Percentiles rank a stretch among this genome's conserved stretches.
These are phyloP conservation scores for Albatrellus sp. DNA, from an alignment of 1,284 basidiomycete genomes.

Conservation along the genomic window DNA sequence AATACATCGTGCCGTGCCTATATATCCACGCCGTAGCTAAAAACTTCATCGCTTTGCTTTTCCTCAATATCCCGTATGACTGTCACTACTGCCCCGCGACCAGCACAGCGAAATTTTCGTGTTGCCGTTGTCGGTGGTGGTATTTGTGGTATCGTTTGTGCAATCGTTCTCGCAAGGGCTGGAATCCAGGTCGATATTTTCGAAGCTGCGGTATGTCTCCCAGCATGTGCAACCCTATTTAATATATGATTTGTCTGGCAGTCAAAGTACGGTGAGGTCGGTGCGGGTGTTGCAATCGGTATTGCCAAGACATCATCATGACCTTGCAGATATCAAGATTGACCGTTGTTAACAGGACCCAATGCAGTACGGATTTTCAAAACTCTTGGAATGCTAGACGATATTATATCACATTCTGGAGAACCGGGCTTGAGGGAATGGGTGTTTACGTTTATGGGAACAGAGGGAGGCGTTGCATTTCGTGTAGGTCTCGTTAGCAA, in stretches of 20 bases:
- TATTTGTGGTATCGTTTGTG: constrained; percentile 11
- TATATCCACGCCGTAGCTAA: too few relatives aligned
- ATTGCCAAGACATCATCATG: not conserved
- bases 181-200: constrained; percentile 12
- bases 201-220: constrained; percentile 11
- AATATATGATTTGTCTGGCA: constrained; percentile 9
- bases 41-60: too few relatives aligned
- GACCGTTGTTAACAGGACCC: constrained; percentile 22
- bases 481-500: too few relatives aligned
- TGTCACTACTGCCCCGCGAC: too few relatives aligned
- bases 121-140: constrained; percentile 14
- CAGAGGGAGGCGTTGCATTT: constrained; percentile 10
- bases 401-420: constrained; percentile 23
- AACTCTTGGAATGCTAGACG: constrained; percentile 28
- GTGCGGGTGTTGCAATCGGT: constrained; percentile 41
- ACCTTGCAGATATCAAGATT: not conserved
- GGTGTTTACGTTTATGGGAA: constrained; percentile 29
- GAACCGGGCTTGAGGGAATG: constrained; percentile 19
- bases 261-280: constrained; percentile 33
- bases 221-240: constrained; percentile 20
- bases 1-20: too few relatives aligned
- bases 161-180: constrained; percentile 9
- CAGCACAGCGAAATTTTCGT: constrained; percentile 5
- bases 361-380: constrained; percentile 35
- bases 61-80: too few relatives aligned